A percentile compares a stretch with the other conserved stretches of the same genome.
Evolutionary conservation across 1,284 basidiomycete species (phyloP).

Genomic region (Ceratobasidium theobromae): DNA sequence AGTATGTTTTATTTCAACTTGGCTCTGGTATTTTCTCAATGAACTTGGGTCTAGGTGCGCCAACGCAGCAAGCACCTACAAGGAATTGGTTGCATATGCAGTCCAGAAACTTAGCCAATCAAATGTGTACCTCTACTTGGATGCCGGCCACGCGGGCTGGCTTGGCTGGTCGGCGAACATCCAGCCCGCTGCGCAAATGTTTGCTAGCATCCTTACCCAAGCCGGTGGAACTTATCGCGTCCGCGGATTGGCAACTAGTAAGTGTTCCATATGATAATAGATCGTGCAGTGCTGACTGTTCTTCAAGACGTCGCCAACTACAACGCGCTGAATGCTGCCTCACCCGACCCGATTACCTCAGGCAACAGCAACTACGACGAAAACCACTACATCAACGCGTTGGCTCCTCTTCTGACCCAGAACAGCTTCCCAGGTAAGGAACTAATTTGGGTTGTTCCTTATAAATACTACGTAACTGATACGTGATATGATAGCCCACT

Average conservation of each 20-base stretch:
- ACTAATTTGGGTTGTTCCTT: too few relatives aligned
- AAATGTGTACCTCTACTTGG: conserved; percentile 40
- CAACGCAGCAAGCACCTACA: conserved; percentile 55
- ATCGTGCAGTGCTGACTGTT: background rate
- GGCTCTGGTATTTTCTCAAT: too few relatives aligned
- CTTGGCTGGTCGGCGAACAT: conserved; percentile 67
- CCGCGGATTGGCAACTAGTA: conserved; percentile 59
- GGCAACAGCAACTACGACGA: conserved; percentile 64
- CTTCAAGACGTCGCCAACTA: conserved; percentile 58
- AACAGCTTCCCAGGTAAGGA: conserved; percentile 59
- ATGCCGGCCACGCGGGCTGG: conserved; percentile 68
- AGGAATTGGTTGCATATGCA: conserved; percentile 57
- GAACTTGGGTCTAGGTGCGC: conserved; percentile 58
- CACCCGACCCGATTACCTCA: conserved; percentile 60
- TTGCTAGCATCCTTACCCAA: conserved; percentile 51
- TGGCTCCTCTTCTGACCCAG: conserved; percentile 51
- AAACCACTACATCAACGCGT: conserved; percentile 59
- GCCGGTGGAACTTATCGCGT: conserved; percentile 57
- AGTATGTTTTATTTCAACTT: too few relatives aligned
- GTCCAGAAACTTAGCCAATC: conserved; percentile 57
- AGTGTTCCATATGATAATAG: background rate
- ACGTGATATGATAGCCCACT: too few relatives aligned
- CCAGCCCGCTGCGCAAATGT: conserved; percentile 58
- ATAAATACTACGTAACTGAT: too few relatives aligned
- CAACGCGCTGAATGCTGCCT: conserved; percentile 55